phyloP scores from a whole-genome alignment of 2,329 filamentous ascomycete species.

The Sclerotiophoma versabilis region DNA sequence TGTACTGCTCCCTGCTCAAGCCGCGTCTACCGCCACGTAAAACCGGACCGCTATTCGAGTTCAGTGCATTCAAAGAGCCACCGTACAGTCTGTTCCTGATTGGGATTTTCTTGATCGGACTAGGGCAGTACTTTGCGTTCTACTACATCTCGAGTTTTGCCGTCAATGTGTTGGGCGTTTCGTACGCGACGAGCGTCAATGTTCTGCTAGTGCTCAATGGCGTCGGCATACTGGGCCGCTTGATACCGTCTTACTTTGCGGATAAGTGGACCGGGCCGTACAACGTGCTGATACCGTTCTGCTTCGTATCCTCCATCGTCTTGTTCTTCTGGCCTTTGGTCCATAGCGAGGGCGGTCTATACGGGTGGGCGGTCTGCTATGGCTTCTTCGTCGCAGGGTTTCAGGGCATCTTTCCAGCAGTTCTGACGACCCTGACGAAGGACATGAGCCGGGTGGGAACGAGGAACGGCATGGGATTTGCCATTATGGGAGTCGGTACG shows the following conservation, averaged over 20 bases:
- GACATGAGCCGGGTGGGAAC: constrained; percentile 57
- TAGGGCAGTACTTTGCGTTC: constrained; percentile 54
- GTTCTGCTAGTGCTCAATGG: constrained; percentile 66
- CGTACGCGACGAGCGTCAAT: constrained; percentile 59
- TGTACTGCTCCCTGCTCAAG: constrained; percentile 49
- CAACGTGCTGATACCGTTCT: constrained; percentile 63
- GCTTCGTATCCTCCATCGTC: constrained; percentile 55
- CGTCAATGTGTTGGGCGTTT: constrained; percentile 54
- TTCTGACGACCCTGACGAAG: constrained; percentile 53
- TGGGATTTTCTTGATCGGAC: constrained; percentile 43
- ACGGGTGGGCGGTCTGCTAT: constrained; percentile 55
- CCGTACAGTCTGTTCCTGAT: constrained; percentile 50
- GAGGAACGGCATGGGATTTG: constrained; percentile 58
- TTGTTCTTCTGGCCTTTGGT: constrained; percentile 66
- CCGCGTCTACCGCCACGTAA: constrained; percentile 54
- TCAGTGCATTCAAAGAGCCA: constrained; percentile 51
- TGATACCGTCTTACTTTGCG: constrained; percentile 61
- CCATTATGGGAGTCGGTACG: constrained; percentile 53
- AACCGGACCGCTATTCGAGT: constrained; percentile 53
- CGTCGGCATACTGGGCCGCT: constrained; percentile 62
- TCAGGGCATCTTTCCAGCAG: constrained; percentile 56
- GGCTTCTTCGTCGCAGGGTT: constrained; percentile 55
- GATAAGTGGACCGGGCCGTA: constrained; percentile 62
- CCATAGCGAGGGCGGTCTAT: constrained; percentile 45
- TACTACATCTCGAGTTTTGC: constrained; percentile 55